Evolutionary conservation across 2,329 filamentous ascomycete species (phyloP).

Genomic region (Didymella lethalis): DNA sequence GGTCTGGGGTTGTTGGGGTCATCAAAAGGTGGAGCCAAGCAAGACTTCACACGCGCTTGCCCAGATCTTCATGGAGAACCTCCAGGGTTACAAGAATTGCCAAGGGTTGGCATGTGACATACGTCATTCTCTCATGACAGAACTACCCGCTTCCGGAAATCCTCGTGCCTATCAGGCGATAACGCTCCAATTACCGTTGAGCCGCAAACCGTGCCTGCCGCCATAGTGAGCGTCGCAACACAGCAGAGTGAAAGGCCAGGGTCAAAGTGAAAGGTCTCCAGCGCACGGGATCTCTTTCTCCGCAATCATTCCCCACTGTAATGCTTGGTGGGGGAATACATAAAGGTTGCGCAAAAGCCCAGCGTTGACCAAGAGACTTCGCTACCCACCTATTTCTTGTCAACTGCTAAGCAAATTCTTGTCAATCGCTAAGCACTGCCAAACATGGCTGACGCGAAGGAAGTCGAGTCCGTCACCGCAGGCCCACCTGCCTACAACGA

Average conservation of each 20-base stretch:
- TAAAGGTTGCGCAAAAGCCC: conserved; percentile 16
- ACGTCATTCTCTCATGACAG: conserved; percentile 18
- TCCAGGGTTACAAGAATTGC: conserved; percentile 8
- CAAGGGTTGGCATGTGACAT: conserved; percentile 21
- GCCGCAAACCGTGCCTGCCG: conserved; percentile 11
- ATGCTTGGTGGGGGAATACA: conserved; percentile 15
- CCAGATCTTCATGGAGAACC: conserved; percentile 1
- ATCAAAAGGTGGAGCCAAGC: conserved; percentile 14
- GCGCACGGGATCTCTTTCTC: conserved; percentile 5
- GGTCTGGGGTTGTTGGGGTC: conserved; percentile 19
- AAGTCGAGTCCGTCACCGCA: conserved; percentile 4
- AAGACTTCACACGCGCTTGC: conserved; percentile 5
- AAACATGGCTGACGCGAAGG: conserved; percentile 22
- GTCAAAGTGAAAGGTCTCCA: conserved; percentile 1
- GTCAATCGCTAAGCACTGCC: conserved; percentile 19
- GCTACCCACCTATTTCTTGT: conserved; percentile 13
- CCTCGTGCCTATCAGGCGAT: conserved; percentile 9
- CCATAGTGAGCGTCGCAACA: conserved; percentile 1
- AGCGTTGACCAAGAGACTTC: conserved; percentile 15
- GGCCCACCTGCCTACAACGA: conserved; percentile 12
- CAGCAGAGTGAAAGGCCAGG: not conserved
- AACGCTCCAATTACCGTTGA: conserved; percentile 16
- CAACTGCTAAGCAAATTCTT: conserved; percentile 16
- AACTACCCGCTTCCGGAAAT: conserved; percentile 11
- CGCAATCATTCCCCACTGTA: conserved; percentile 17